Evolutionary conservation across 2,329 filamentous ascomycete species (phyloP).

Genomic region (Penicillium digitatum): DNA sequence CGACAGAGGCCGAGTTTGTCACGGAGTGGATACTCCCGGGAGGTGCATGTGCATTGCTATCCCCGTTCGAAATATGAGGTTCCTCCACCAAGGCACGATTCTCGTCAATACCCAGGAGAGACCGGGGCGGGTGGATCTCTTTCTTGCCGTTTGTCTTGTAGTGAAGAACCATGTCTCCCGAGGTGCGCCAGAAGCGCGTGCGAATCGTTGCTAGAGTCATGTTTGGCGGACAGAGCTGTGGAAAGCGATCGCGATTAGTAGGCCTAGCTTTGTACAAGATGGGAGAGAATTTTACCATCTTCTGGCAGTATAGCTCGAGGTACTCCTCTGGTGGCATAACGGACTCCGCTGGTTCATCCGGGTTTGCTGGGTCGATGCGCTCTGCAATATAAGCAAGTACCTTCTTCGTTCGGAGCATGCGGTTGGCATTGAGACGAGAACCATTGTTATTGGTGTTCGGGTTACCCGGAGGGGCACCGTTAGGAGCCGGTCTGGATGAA

Average conservation of each 20-base stretch:
- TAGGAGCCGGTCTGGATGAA: constrained; percentile 20
- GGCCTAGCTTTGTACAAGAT: background rate
- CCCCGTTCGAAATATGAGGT: constrained; percentile 18
- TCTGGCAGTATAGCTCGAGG: constrained; percentile 90
- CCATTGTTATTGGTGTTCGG: constrained; percentile 52
- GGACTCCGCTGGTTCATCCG: constrained; percentile 56
- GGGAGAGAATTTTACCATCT: constrained; percentile 61
- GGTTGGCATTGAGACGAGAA: constrained; percentile 89
- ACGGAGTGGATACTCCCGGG: constrained; percentile 32
- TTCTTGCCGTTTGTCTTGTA: constrained; percentile 92
- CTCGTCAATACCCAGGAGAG: constrained; percentile 18
- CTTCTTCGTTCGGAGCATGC: constrained; percentile 94
- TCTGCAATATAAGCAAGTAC: constrained; percentile 90
- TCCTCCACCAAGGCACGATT: constrained; percentile 11
- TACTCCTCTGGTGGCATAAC: constrained; percentile 81
- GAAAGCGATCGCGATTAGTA: constrained; percentile 20
- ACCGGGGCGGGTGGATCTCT: constrained; percentile 33
- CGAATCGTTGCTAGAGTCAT: constrained; percentile 95
- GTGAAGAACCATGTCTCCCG: constrained; percentile 83
- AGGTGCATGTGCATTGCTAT: constrained; percentile 21
- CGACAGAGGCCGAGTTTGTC: constrained; percentile 29
- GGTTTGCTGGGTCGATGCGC: constrained; percentile 70
- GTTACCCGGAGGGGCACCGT: constrained; percentile 16
- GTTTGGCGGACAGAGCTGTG: constrained; percentile 58
- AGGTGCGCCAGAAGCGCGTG: constrained; percentile 88